Base-by-base conservation (phyloP, 2,329 filamentous ascomycete species). In the Zasmidium angulare region DNA sequence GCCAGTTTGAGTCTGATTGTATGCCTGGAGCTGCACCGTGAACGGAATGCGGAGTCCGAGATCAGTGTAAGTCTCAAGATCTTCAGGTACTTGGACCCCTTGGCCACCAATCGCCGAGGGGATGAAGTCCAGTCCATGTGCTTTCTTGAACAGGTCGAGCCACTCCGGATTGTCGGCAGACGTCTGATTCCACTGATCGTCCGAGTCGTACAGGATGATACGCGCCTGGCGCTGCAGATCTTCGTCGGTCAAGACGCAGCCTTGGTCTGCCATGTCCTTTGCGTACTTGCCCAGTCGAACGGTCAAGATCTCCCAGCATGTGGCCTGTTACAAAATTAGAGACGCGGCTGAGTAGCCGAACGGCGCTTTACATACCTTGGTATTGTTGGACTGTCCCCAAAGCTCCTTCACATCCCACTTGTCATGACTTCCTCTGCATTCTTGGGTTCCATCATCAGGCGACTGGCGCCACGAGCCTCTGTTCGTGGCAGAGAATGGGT, bases 261-360 rank as follows among this genome's bases (percentile, higher is more conserved):
- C 73, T 40, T 74, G 72, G 17, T 74, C 64, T 12, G 69, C 66
- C 60, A 77, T 71, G 20, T 74, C 66, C 54, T 77, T 75, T 4
- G 78, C 79, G 56, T 75, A 81, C 36, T 71, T 74, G 31, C 79
- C 79, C 3, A 82, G 69, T 10, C 76, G 70, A 1, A 81, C 71
- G 0, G 79, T 81, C 12, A 82, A 68, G 12, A 81, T 76, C 56
- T 81, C 79, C 79, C 79, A 81, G 66, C 79, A 81, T 1, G 79
- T 82, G 1, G 70, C 60, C 40, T 67, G 26, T 4, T 6, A 29
- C 26, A 43, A n/a, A n/a, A n/a, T n/a, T n/a, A n/a, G n/a, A n/a
- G n/a, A n/a, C n/a, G n/a, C n/a, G n/a, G n/a, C n/a, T n/a, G n/a
- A n/a, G n/a, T n/a, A n/a, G n/a, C 36, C 36, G n/a, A 19, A 43